Conservation (phyloP, 306 rosid species). For the Fragaria ananassa region DNA sequence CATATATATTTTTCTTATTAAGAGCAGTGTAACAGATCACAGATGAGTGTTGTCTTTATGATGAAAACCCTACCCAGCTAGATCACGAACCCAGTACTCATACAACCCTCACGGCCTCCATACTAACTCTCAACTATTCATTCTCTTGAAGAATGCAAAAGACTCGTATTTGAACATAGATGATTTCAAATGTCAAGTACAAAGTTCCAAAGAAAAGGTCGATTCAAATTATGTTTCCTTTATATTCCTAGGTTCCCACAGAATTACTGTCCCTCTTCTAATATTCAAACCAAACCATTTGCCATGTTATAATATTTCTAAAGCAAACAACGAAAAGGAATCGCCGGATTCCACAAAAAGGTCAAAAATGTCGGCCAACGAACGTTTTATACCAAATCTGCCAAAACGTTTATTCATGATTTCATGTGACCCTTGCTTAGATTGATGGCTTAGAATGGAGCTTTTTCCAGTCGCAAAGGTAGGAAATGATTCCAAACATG, state of each 20-base stretch:
- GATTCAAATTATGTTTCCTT: not conserved
- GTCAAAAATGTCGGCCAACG: slow-evolving; percentile 21
- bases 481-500: not conserved
- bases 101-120: not conserved
- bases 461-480: not conserved
- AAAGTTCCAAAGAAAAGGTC: not conserved
- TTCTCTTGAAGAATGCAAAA: not conserved
- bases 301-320: not conserved
- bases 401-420: not conserved
- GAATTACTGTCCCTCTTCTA: not conserved
- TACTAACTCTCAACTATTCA: not conserved
- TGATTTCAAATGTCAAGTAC: too few species aligned
- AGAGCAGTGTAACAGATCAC: too few species aligned
- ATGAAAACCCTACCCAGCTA: not conserved
- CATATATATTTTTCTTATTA: too few species aligned
- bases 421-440: not conserved
- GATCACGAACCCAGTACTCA: not conserved
- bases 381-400: not conserved
- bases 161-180: not conserved
- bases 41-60: too few species aligned
- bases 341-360: not conserved
- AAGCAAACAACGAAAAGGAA: not conserved
- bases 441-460: not conserved
- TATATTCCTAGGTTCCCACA: not conserved
- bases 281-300: not conserved